phyloP scores from a whole-genome alignment of 805 yeast species.

The Myxozyma sirexii region DNA sequence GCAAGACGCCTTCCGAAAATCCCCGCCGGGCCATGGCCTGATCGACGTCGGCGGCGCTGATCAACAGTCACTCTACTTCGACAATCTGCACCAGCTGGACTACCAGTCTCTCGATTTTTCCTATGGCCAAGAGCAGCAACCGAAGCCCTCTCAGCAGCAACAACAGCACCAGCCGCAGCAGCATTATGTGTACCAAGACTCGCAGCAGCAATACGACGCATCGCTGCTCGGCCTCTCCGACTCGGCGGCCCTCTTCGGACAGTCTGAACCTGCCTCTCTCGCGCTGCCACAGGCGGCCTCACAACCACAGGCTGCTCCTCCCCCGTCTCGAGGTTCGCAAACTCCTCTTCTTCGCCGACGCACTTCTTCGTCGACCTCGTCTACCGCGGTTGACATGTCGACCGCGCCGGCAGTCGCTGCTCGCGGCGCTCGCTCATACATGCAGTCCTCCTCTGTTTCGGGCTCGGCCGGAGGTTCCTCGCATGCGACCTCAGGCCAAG shows the following conservation, averaged over 20 bases:
- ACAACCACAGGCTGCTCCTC: neutral
- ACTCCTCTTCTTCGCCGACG: neutral
- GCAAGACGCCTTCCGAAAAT: neutral
- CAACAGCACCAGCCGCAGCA: neutral
- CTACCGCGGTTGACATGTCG: slow-evolving; percentile 17
- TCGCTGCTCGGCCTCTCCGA: slow-evolving; percentile 5
- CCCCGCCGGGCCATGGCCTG: neutral
- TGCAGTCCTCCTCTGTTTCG: neutral
- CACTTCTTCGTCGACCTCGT: neutral
- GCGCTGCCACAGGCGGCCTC: neutral
- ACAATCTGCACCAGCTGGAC: neutral
- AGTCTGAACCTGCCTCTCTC: slow-evolving; percentile 1
- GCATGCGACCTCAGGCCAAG: slow-evolving; percentile 11
- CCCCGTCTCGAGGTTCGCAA: neutral
- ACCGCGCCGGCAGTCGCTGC: slow-evolving; percentile 30
- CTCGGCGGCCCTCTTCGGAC: slow-evolving; percentile 3
- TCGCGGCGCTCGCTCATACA: slow-evolving; percentile 21
- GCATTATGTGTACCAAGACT: neutral
- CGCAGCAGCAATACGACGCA: neutral
- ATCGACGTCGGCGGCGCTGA: slow-evolving; percentile 6
- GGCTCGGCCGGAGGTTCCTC: neutral
- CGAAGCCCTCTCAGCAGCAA: slow-evolving; percentile 2
- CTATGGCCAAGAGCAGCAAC: neutral
- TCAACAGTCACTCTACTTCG: neutral
- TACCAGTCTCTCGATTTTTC: neutral